Conservation (phyloP, 129 eudicot species). For the Centella asiatica region DNA sequence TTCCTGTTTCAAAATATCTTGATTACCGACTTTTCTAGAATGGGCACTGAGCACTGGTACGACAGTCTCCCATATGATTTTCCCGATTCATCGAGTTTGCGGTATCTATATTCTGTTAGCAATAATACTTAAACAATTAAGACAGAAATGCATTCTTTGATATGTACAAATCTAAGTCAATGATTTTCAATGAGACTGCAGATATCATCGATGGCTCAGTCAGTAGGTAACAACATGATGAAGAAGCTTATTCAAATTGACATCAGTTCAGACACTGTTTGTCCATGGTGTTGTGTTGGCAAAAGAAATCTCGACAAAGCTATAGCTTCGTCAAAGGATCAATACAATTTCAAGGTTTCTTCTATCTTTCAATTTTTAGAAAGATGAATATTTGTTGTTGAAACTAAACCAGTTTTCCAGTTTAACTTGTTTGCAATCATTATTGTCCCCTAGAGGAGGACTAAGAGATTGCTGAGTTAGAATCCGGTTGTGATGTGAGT, state of each 20-base stretch:
- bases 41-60: no score
- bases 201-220: conserved; percentile 43
- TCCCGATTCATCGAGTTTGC: no score
- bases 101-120: no score
- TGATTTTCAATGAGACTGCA: conserved; percentile 19
- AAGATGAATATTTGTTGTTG: background rate
- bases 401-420: background rate
- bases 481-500: background rate
- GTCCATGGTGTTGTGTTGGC: conserved; percentile 98
- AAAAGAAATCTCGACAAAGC: conserved; percentile 90
- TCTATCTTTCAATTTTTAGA: background rate
- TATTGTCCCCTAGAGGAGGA: background rate
- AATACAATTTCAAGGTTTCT: conserved; percentile 60
- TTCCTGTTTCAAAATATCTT: no score
- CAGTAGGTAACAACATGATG: conserved; percentile 25
- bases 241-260: conserved; percentile 73
- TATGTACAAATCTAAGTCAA: no score
- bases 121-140: no score
- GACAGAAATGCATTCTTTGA: no score
- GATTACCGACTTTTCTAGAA: no score
- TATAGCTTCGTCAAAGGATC: conserved; percentile 55
- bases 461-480: background rate
- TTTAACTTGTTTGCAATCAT: background rate
- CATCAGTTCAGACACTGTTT: conserved; percentile 68
- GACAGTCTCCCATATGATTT: no score